A percentile compares a stretch with the other conserved stretches of the same genome.
phyloP scores from a whole-genome alignment of 495 filamentous ascomycete genomes.

The Penicillium manginii region DNA sequence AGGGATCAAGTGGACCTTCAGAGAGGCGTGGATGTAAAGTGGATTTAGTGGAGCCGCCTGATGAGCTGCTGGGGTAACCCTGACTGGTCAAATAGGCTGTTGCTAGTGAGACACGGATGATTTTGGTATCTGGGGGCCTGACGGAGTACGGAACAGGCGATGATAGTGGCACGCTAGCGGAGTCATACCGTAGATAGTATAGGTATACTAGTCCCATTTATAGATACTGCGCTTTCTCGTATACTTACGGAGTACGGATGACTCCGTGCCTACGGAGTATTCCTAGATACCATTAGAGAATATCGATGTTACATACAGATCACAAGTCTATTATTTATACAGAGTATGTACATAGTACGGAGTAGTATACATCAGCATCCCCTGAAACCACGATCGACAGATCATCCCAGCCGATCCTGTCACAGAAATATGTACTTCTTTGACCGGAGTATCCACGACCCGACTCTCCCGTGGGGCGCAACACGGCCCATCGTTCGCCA shows the following conservation, averaged over 20 bases:
- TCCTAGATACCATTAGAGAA: too few relatives aligned
- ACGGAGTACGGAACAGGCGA: background rate
- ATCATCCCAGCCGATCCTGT: conserved; percentile 24
- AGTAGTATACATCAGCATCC: background rate
- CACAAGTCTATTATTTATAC: too few relatives aligned
- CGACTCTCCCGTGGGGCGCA: background rate
- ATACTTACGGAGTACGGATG: too few relatives aligned
- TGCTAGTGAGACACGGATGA: conserved; percentile 14
- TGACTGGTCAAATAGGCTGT: conserved; percentile 8
- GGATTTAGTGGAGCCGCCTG: conserved; percentile 10
- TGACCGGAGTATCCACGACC: background rate
- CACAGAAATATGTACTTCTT: conserved; percentile 11
- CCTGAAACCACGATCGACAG: conserved; percentile 4
- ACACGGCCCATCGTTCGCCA: conserved; percentile 15
- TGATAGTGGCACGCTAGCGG: too few relatives aligned
- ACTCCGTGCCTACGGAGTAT: too few relatives aligned
- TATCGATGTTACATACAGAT: too few relatives aligned
- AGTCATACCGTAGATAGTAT: too few relatives aligned
- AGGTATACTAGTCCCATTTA: too few relatives aligned
- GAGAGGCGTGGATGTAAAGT: background rate
- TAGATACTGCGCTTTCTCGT: too few relatives aligned
- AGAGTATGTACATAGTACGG: background rate
- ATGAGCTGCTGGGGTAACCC: conserved; percentile 27
- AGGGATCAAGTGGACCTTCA: background rate
- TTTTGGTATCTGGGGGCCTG: background rate